These are phyloP conservation scores for Stemphylium beticola DNA, from an alignment of 2,329 filamentous ascomycete species.

Conservation along the genomic window DNA sequence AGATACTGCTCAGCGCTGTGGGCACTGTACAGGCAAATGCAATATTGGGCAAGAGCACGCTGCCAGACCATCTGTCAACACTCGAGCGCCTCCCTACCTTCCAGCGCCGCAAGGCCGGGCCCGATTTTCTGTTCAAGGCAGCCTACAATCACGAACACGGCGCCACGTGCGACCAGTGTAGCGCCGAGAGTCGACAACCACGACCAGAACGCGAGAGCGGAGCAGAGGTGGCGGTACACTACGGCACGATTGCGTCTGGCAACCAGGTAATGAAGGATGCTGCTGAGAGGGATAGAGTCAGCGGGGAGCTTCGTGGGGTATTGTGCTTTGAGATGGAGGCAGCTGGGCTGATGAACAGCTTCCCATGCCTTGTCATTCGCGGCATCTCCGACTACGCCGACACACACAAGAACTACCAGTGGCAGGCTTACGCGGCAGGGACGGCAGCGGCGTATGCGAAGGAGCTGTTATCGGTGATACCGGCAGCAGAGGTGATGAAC, in stretches of 20 bases:
- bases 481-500: slow-evolving; percentile 9
- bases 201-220: too few relatives aligned
- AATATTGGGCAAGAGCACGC: background rate
- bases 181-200: too few relatives aligned
- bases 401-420: slow-evolving; percentile 13
- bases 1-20: slow-evolving; percentile 12
- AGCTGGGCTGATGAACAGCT: slow-evolving; percentile 3
- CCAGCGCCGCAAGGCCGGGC: too few relatives aligned
- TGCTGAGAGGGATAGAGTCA: slow-evolving; percentile 44
- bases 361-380: slow-evolving; percentile 23
- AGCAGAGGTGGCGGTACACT: too few relatives aligned
- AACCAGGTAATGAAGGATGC: slow-evolving; percentile 53
- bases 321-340: slow-evolving; percentile 8
- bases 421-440: too few relatives aligned
- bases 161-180: too few relatives aligned
- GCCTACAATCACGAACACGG: too few relatives aligned
- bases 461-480: too few relatives aligned
- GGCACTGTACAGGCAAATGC: background rate
- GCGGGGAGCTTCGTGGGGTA: slow-evolving; percentile 8
- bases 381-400: slow-evolving; percentile 35
- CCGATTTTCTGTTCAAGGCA: too few relatives aligned
- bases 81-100: too few relatives aligned
- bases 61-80: background rate
- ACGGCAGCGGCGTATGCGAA: too few relatives aligned
- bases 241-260: too few relatives aligned